Evolutionary conservation across 371 early-diverging fungal species (phyloP).

Genomic region (Encephalitozoon romaleae): DNA sequence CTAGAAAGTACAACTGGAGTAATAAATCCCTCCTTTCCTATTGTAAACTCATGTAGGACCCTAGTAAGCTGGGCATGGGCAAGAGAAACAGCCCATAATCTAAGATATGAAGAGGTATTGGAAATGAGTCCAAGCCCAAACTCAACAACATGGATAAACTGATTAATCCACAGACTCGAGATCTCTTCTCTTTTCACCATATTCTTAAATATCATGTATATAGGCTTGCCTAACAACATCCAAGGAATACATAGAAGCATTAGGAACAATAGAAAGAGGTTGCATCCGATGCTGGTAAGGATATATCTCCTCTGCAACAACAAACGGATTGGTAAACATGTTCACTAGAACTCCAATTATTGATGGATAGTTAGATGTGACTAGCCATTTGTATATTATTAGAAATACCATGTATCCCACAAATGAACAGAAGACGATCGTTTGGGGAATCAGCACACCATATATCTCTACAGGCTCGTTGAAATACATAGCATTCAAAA

Average conservation of each 20-base stretch:
- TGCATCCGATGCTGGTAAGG: constrained; percentile 69
- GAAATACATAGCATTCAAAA: constrained; percentile 79
- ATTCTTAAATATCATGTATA: constrained; percentile 63
- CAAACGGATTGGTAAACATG: constrained; percentile 93
- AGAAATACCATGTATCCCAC: constrained; percentile 86
- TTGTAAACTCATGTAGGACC: constrained; percentile 87
- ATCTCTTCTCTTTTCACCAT: constrained; percentile 27
- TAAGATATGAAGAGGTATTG: constrained; percentile 95
- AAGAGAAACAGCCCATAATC: constrained; percentile 96
- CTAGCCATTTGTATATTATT: constrained; percentile 91
- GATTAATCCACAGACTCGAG: constrained; percentile 66
- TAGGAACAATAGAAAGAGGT: constrained; percentile 67
- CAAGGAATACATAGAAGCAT: constrained; percentile 86
- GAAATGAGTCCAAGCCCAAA: constrained; percentile 92
- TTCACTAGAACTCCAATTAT: constrained; percentile 90
- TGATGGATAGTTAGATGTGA: constrained; percentile 77
- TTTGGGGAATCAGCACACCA: constrained; percentile 81
- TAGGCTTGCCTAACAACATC: constrained; percentile 92
- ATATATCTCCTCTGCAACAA: constrained; percentile 65
- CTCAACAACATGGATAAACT: constrained; percentile 95
- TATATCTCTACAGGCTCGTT: constrained; percentile 70
- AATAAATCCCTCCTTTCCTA: constrained; percentile 69
- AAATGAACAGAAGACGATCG: constrained; percentile 77
- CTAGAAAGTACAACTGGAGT: constrained; percentile 67
- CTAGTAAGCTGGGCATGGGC: constrained; percentile 96